These are phyloP conservation scores for Fraxinus pennsylvanica DNA, from an alignment of 257 asterid species.

Conservation along the genomic window DNA sequence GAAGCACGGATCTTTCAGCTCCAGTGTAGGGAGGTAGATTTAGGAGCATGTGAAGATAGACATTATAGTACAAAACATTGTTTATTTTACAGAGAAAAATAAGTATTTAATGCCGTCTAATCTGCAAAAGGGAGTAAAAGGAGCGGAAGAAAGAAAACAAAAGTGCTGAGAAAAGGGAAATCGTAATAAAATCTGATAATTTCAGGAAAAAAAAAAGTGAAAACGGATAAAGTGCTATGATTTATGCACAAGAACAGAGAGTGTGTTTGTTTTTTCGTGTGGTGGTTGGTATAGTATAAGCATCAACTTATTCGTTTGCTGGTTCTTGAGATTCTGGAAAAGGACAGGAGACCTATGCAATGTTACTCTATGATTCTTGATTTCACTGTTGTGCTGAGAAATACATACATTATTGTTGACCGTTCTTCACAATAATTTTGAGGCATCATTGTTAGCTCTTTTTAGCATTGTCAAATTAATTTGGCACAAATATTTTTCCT, in stretches of 20 bases:
- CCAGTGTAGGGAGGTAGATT: slow-evolving; percentile 3
- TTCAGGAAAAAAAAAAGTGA: no score
- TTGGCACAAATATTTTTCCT: no score
- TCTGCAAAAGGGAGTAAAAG: neutral
- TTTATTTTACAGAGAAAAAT: neutral
- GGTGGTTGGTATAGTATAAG: neutral
- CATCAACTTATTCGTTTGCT: neutral
- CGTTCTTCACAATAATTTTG: no score
- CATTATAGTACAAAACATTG: slow-evolving; percentile 14
- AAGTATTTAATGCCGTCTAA: neutral
- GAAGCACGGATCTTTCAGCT: slow-evolving; percentile 38
- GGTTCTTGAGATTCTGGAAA: neutral
- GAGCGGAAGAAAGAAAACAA: neutral
- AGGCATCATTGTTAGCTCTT: no score
- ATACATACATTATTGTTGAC: no score
- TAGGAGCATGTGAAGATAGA: slow-evolving; percentile 16
- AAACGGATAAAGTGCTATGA: no score
- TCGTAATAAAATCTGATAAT: no score
- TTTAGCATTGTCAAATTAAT: no score
- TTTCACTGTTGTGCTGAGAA: neutral
- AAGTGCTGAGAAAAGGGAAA: neutral
- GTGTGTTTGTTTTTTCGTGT: neutral
- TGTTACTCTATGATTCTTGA: neutral
- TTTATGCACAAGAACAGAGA: no score
- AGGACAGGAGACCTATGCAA: neutral